phyloP scores from a whole-genome alignment of 1,139 yeast species.

The Diutina sp. region DNA sequence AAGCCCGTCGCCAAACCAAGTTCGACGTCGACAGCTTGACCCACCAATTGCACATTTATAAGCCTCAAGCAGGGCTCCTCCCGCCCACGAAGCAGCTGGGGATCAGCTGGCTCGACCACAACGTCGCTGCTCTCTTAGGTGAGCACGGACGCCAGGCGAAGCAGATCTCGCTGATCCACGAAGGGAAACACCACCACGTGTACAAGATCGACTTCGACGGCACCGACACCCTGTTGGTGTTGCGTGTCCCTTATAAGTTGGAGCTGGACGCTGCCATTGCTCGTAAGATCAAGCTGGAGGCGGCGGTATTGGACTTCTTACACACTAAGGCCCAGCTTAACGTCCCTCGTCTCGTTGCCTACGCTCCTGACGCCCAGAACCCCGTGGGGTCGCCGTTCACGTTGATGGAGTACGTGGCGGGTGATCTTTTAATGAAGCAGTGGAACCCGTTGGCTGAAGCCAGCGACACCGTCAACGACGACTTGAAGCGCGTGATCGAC shows the following conservation, averaged over 20 bases:
- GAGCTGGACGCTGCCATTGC: constrained; percentile 51
- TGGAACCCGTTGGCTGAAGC: constrained; percentile 68
- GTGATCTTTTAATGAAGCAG: constrained; percentile 70
- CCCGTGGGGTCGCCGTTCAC: constrained; percentile 62
- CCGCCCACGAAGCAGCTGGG: neutral
- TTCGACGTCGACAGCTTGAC: constrained; percentile 74
- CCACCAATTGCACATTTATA: constrained; percentile 29
- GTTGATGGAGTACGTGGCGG: constrained; percentile 66
- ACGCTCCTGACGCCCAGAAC: constrained; percentile 51
- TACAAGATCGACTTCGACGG: constrained; percentile 59
- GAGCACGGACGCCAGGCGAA: constrained; percentile 30
- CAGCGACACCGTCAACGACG: constrained; percentile 10
- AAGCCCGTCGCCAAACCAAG: constrained; percentile 63
- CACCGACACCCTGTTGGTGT: constrained; percentile 36
- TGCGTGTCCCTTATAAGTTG: constrained; percentile 77
- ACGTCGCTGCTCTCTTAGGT: constrained; percentile 28
- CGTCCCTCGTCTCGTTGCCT: constrained; percentile 69
- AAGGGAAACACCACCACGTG: constrained; percentile 86
- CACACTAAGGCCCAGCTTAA: constrained; percentile 36
- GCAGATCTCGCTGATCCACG: constrained; percentile 75
- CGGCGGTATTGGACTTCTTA: constrained; percentile 82
- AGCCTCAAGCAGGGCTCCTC: constrained; percentile 7
- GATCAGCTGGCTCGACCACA: constrained; percentile 19
- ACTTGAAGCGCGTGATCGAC: constrained; percentile 42
- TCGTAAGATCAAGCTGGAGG: constrained; percentile 73